These are phyloP conservation scores for Calonectria ilicicola DNA, from an alignment of 2,329 filamentous ascomycete species.

Conservation along the genomic window DNA sequence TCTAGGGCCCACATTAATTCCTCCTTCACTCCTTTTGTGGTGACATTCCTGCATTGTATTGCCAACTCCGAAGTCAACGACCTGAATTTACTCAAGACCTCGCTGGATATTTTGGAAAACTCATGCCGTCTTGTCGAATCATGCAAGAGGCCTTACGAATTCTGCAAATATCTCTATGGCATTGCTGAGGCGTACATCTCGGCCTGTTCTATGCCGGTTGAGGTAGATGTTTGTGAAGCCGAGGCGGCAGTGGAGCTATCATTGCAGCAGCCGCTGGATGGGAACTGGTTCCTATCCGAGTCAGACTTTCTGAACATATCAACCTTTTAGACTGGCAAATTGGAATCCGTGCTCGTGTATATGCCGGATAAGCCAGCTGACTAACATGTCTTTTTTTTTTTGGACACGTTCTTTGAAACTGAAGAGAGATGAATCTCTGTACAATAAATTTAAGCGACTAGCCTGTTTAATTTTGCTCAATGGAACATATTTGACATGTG, in stretches of 20 bases:
- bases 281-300: background rate
- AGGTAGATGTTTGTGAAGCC: background rate
- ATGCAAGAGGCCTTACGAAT: background rate
- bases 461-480: too few species aligned
- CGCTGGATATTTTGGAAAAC: background rate
- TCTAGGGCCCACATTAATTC: background rate
- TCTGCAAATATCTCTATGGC: background rate
- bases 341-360: background rate
- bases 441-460: too few species aligned
- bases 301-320: background rate
- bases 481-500: too few species aligned
- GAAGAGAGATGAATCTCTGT: too few species aligned
- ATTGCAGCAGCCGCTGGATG: background rate
- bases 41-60: background rate
- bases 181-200: background rate
- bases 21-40: background rate
- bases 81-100: background rate
- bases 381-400: too few species aligned
- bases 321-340: background rate
- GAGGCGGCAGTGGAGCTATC: background rate
- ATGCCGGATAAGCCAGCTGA: too few species aligned
- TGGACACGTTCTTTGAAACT: too few species aligned
- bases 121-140: background rate
- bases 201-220: background rate
- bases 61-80: background rate